These are phyloP conservation scores for Sporothrix brasiliensis DNA, from an alignment of 2,329 filamentous ascomycete species.

Conservation along the genomic window DNA sequence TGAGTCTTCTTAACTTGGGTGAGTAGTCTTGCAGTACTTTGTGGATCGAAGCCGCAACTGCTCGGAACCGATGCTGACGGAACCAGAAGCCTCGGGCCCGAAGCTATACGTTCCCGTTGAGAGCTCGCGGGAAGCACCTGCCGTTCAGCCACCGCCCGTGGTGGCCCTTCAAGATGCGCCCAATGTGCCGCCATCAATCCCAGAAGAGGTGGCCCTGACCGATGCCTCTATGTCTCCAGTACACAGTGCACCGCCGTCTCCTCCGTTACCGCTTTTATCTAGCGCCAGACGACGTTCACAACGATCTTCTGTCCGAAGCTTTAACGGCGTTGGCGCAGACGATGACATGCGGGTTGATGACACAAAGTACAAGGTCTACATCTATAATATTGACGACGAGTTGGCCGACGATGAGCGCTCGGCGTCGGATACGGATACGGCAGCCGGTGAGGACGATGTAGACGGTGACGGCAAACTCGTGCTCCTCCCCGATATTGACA, in stretches of 20 bases:
- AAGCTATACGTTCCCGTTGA: slow-evolving; percentile 70
- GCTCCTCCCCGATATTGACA: slow-evolving; percentile 84
- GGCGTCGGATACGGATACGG: slow-evolving; percentile 18
- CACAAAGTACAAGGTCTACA: slow-evolving; percentile 83
- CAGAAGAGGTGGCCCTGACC: neutral
- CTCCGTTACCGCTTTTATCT: neutral
- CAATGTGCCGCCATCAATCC: neutral
- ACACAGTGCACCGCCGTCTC: slow-evolving; percentile 8
- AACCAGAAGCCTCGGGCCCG: slow-evolving; percentile 61
- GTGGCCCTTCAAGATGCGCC: neutral
- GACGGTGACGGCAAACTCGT: slow-evolving; percentile 60
- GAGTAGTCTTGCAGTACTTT: slow-evolving; percentile 41
- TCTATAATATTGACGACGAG: slow-evolving; percentile 87
- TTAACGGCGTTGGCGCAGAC: slow-evolving; percentile 39
- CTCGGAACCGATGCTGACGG: neutral
- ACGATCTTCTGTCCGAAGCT: neutral
- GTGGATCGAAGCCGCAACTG: too few relatives aligned
- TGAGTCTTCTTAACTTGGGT: slow-evolving; percentile 84
- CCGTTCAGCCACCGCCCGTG: neutral
- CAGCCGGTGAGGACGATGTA: neutral
- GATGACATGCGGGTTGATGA: slow-evolving; percentile 85
- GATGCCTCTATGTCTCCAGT: slow-evolving; percentile 10
- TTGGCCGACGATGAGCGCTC: slow-evolving; percentile 65
- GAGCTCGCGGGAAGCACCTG: slow-evolving; percentile 42
- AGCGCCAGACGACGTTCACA: neutral